Base-by-base conservation (phyloP, 805 yeast species). In the Nakazawaea pomicola region DNA sequence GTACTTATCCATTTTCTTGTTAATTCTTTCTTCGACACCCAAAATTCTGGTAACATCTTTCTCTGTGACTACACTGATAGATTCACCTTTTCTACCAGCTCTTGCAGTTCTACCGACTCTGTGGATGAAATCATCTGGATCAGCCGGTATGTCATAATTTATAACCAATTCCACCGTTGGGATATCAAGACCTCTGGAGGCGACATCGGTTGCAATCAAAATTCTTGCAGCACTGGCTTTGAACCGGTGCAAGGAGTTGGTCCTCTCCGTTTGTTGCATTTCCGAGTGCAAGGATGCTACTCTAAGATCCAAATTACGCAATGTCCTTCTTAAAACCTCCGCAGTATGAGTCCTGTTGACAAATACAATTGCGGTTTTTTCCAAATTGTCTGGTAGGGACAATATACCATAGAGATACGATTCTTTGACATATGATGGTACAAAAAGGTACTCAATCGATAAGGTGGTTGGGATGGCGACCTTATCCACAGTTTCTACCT, bases 71-170 rank as follows among this genome's bases (percentile, higher is more conserved):
- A 93, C 72, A 11, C 93, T 77, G 1, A 93, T 67, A 6, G 95
- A 75, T 48, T 79, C 87, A 64, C 99, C 99, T 38, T 67, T 64
- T 52, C 95, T 73, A 2, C 98, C 98, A 2, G 98, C 98, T 74
- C 99, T 84, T 8, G 98, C 99, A 25, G 96, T 89, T 68, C 97
- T 82, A 43, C 97, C 97, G 25, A 90, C 96, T 62, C 95, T 70
- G 59, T 84, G 95, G 50, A 84, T 80, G 54, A 82, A 84, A 9
- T 89, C 86, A 58, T 84, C 86, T 4, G 91, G 84, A 56, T 84
- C 93, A 17, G 87, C 80, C 20, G 95, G 93, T 40, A 84, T 78
- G 57, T 84, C 93, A 51, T 79, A 84, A 57, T 84, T 84, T 33
- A 84, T 67, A 29, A 84, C 93, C 45, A 83, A 62, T 55, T 83